Conservation (phyloP, 2,329 filamentous ascomycete species). For the Cordyceps militaris region DNA sequence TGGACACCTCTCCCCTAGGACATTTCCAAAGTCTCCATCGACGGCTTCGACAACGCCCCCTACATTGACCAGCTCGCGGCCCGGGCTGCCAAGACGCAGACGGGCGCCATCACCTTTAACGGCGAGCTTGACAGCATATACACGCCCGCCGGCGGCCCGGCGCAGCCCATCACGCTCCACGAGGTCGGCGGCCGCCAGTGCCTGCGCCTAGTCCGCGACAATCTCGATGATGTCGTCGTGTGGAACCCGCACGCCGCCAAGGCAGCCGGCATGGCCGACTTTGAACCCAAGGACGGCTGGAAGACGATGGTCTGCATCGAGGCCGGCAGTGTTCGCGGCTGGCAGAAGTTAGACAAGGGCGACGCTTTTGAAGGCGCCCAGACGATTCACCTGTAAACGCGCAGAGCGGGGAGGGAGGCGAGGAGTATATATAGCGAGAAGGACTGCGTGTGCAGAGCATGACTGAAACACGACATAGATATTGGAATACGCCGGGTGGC, state of each 20-base stretch:
- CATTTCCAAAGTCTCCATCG: slow-evolving; percentile 64
- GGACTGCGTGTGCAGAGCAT: too few species aligned
- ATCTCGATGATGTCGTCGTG: slow-evolving; percentile 79
- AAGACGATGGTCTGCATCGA: slow-evolving; percentile 94
- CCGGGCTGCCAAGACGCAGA: slow-evolving; percentile 56
- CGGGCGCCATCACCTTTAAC: slow-evolving; percentile 59
- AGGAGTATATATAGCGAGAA: neutral
- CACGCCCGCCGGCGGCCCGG: slow-evolving; percentile 57
- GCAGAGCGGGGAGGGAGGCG: neutral
- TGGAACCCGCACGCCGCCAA: slow-evolving; percentile 97
- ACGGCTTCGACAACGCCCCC: slow-evolving; percentile 65
- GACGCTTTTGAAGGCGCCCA: slow-evolving; percentile 58
- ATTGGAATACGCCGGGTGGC: too few species aligned
- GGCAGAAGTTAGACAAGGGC: slow-evolving; percentile 78
- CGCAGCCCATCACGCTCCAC: slow-evolving; percentile 49
- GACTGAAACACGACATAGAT: neutral
- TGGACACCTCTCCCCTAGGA: slow-evolving; percentile 57
- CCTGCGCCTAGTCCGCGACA: slow-evolving; percentile 74
- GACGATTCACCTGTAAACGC: slow-evolving; percentile 36
- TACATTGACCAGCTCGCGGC: slow-evolving; percentile 82
- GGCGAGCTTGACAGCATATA: slow-evolving; percentile 87
- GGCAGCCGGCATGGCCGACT: slow-evolving; percentile 74
- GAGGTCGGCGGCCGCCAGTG: slow-evolving; percentile 56
- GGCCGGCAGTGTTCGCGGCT: slow-evolving; percentile 73
- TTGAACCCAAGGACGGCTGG: slow-evolving; percentile 81